phyloP scores from a whole-genome alignment of 208 protist genomes.

The Acanthamoeba lenticulata region DNA sequence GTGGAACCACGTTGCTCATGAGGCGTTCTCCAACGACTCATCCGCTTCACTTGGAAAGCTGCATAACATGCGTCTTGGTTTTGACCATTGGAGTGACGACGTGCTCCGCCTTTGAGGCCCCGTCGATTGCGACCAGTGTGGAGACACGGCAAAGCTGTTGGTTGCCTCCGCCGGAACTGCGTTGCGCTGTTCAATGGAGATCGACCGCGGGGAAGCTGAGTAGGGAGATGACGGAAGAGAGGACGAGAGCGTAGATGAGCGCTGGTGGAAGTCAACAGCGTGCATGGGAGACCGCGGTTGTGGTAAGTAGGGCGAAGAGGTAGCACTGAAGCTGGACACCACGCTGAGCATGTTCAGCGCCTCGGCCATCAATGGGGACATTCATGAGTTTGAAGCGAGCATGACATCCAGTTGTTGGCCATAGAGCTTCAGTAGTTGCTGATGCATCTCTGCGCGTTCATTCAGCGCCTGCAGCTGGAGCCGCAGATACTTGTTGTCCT shows the following conservation, averaged over 20 bases:
- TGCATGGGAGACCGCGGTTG: too few relatives aligned
- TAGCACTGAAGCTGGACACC: too few relatives aligned
- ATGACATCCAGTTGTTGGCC: neutral
- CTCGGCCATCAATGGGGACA: neutral
- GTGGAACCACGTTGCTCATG: too few relatives aligned
- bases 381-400: neutral
- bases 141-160: too few relatives aligned
- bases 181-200: neutral
- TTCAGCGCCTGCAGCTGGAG: neutral
- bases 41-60: too few relatives aligned
- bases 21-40: too few relatives aligned
- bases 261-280: too few relatives aligned
- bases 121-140: neutral
- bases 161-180: neutral
- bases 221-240: too few relatives aligned
- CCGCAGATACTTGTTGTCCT: neutral
- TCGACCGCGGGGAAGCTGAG: too few relatives aligned
- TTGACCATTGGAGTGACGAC: neutral
- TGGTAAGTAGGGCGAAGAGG: too few relatives aligned
- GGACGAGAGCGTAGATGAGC: too few relatives aligned
- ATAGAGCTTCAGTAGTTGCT: neutral
- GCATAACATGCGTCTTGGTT: too few relatives aligned
- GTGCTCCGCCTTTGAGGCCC: neutral
- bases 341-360: neutral
- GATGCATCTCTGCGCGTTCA: neutral